phyloP scores from a whole-genome alignment of 192 early-diverging fungal species.

The Backusella psychrophila region DNA sequence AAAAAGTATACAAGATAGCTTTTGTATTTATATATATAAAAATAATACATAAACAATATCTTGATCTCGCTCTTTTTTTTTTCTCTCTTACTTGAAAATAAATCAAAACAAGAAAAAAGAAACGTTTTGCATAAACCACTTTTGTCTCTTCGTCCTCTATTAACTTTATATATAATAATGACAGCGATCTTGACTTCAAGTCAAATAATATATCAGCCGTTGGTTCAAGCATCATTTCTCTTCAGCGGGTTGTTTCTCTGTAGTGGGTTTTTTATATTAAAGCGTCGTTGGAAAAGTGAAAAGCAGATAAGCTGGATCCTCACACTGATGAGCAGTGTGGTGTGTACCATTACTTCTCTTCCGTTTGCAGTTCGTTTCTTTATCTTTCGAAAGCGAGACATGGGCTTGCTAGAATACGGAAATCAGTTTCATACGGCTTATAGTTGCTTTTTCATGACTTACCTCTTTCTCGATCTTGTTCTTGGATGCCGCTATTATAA shows the following conservation, averaged over 20 bases:
- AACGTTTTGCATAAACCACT: neutral
- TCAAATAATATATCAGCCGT: neutral
- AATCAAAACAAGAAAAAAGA: neutral
- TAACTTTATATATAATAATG: neutral
- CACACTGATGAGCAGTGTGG: constrained; percentile 19
- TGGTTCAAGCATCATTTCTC: neutral
- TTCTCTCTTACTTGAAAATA: neutral
- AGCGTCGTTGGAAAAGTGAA: constrained; percentile 1
- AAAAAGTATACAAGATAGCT: neutral
- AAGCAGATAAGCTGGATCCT: constrained; percentile 28
- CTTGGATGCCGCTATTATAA: constrained; percentile 52
- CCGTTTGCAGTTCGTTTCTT: constrained; percentile 13
- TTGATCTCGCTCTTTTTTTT: neutral
- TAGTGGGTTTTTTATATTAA: neutral
- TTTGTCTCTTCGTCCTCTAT: neutral
- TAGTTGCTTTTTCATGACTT: constrained; percentile 50
- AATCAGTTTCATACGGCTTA: constrained; percentile 29
- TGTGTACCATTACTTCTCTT: constrained; percentile 12
- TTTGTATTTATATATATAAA: neutral
- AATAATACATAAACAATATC: neutral
- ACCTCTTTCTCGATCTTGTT: constrained; percentile 49
- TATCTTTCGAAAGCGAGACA: constrained; percentile 14
- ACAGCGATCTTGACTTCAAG: neutral
- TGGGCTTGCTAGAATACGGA: constrained; percentile 10
- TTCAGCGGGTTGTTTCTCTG: neutral